Base-by-base conservation (phyloP, 306 rosid genomes). In the Sesbania bispinosa region DNA sequence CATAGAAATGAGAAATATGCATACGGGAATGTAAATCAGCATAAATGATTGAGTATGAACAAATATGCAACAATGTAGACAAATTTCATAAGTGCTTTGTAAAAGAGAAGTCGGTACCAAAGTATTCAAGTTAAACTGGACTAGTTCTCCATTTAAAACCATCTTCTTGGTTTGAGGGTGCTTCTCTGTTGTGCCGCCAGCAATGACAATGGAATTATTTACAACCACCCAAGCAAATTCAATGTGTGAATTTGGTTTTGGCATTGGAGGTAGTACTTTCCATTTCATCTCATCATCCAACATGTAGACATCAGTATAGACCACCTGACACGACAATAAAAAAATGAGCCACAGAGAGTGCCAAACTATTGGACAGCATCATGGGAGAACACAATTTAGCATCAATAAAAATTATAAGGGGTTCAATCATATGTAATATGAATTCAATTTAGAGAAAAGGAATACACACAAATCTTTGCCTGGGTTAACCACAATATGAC, bases 181-280 rank as follows among this genome's bases (percentile, higher is more conserved):
- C 80, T 93, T 93, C 64, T 93, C 96, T 18, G 97, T 93, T 23
- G 97, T 88, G 36, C 98, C 98, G 4, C 98, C 97, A 0, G 92
- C 64, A 67, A 90, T 85, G 63, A 93, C 69, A 11, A 93, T 80
- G 10, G 98, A 93, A 76, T 90, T 84, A 77, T 88, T 90, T 69
- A 87, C 84, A 14, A 90, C 10, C 0, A 87, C 87, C 97, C 94
- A 88, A 41, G 98, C 81, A 79, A 83, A 87, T 67, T 90, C 98
- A 15, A 88, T 86, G 54, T 93, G 98, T 61, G 97, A 93, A 79
- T 93, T 52, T 15, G 92, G 89, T 77, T 93, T 93, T 38, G 92
- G 97, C 96, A 90, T 85, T 3, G 90, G 84, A 14, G 89, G 84
- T 50, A 93, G 43, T 48, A 65, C 85, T 75, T 84, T 87, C 98